Base-by-base conservation (phyloP, 2,329 filamentous ascomycete genomes). In the Neurospora sp. region DNA sequence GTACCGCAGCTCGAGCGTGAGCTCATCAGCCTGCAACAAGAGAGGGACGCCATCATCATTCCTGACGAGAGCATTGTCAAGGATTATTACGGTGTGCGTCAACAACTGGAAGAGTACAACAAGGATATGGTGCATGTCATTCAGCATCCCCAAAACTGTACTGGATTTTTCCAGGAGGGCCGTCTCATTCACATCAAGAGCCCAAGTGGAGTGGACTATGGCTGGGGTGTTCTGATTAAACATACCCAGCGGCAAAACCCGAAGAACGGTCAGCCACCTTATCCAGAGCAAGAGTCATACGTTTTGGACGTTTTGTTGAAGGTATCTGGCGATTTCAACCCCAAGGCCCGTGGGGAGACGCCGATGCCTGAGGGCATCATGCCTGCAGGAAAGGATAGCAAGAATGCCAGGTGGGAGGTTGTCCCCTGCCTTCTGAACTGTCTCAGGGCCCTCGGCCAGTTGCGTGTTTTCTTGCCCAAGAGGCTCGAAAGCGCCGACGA, bases 91-190 rank as follows among this genome's bases (percentile, higher is more conserved):
- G 91, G 93, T 68, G 84, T 98, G 66, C 88, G 95, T 70, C 90
- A 96, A 77, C 92, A 96, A 75, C 85, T 99, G 39, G 90, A 92
- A 72, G 86, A 85, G 4, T 97, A 96, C 78, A 91, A 90, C 17
- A 91, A 92, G 75, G 94, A 99, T 73, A 96, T 98, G 90, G 89
- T 93, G 19, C 85, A 90, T 67, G 93, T 98, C 52, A 96, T 98
- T 73, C 96, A 93, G 76, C 93, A 97, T 76, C 96, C 96, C 0
- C 91, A 90, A 73, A 91, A 98, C 81, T 93, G 91, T 76, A 79
- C 95, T 42, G 89, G 91, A 67, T 99, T 93, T 79, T 83, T 99
- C 77, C 92, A 97, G 76, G 86, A 90, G 13, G 96, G 96, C n/a
- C 91, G 96, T 11, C 81, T 98, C 43, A 89, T 99, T 39, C 90